Percentiles rank a stretch among this genome's conserved stretches.
Evolutionary conservation across 345 rosid genomes (phyloP).

Genomic region (Chamaenerion angustifolium): DNA sequence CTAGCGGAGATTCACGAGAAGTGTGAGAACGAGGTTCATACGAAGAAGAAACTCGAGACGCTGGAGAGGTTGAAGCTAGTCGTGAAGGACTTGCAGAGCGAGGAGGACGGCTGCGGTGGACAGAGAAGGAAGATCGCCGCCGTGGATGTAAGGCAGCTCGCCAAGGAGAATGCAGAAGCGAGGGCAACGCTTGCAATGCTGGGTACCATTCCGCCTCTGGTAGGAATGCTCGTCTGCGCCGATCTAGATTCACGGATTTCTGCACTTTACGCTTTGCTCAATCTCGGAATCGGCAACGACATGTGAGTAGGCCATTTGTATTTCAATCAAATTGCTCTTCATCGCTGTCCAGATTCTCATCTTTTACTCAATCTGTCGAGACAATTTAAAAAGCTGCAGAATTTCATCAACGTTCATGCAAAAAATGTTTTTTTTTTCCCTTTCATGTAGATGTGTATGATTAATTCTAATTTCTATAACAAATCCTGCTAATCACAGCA

Average conservation of each 20-base stretch:
- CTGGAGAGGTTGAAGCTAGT: slow-evolving; percentile 52
- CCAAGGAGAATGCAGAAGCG: slow-evolving; percentile 60
- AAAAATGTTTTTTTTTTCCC: not conserved
- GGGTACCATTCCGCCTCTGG: slow-evolving; percentile 83
- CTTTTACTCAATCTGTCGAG: no score
- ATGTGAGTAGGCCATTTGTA: slow-evolving; percentile 29
- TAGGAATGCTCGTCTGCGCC: slow-evolving; percentile 61
- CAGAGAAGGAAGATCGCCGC: slow-evolving; percentile 36
- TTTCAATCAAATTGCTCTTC: not conserved
- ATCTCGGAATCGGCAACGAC: slow-evolving; percentile 87
- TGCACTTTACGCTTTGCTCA: slow-evolving; percentile 76
- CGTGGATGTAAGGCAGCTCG: slow-evolving; percentile 41
- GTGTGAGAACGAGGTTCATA: slow-evolving; percentile 48
- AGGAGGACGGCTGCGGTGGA: slow-evolving; percentile 1
- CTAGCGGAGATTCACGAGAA: slow-evolving; percentile 36
- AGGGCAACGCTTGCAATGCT: slow-evolving; percentile 83
- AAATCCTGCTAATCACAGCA: no score
- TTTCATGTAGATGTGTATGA: no score
- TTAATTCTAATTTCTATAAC: no score
- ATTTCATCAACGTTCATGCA: not conserved
- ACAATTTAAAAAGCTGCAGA: no score
- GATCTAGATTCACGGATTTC: slow-evolving; percentile 45
- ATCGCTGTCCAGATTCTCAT: not conserved
- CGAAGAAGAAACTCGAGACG: slow-evolving; percentile 55
- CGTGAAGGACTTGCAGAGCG: slow-evolving; percentile 49